These are phyloP conservation scores for Ceratocystis cubensis DNA, from an alignment of 2,329 filamentous ascomycete genomes.

Conservation along the genomic window DNA sequence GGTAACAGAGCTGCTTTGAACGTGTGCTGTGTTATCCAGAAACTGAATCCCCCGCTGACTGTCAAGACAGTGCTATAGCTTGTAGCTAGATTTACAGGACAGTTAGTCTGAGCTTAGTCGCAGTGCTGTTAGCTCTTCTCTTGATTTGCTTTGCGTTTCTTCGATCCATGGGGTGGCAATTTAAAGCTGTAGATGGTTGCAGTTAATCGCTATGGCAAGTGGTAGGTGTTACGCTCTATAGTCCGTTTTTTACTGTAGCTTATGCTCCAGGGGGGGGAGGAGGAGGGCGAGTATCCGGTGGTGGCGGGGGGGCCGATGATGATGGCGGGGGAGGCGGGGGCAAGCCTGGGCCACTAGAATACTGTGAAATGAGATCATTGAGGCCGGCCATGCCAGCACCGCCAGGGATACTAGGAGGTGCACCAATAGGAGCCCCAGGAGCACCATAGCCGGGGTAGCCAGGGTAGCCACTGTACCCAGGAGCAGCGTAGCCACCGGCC, in stretches of 20 bases:
- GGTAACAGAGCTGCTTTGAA: not conserved
- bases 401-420: slow-evolving; percentile 41
- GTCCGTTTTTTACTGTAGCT: slow-evolving; percentile 18
- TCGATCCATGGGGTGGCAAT: not conserved
- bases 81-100: not conserved
- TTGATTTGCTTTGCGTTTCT: not conserved
- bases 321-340: slow-evolving; percentile 49
- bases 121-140: not conserved
- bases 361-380: slow-evolving; percentile 56
- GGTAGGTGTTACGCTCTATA: not conserved
- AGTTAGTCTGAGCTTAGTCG: slow-evolving; percentile 1
- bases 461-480: slow-evolving; percentile 44
- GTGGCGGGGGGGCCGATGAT: slow-evolving; percentile 43
- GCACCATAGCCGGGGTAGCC: slow-evolving; percentile 40
- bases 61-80: not conserved
- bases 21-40: not conserved
- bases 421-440: slow-evolving; percentile 41
- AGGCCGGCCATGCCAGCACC: slow-evolving; percentile 32
- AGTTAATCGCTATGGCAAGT: not conserved
- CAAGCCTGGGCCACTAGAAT: slow-evolving; percentile 37
- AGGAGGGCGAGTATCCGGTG: slow-evolving; percentile 47
- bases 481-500: slow-evolving; percentile 27
- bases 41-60: not conserved
- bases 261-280: slow-evolving; percentile 47
- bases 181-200: not conserved